phyloP scores from a whole-genome alignment of 192 early-diverging fungal species.

The Rhizophagus clarus region DNA sequence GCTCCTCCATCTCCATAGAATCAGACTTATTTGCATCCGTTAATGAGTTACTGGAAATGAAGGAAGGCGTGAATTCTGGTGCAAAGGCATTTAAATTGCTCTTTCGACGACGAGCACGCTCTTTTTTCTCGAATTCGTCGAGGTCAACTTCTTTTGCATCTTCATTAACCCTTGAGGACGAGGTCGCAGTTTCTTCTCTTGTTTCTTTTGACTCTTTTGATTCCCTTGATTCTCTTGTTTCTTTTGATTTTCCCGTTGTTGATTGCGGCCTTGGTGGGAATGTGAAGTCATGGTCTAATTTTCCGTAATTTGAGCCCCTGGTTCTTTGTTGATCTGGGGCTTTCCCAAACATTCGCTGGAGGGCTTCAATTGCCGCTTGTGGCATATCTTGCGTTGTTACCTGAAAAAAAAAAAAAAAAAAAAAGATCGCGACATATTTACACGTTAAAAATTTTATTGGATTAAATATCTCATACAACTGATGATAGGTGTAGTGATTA shows the following conservation, averaged over 20 bases:
- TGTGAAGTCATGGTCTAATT: slow-evolving; percentile 2
- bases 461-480: too few species aligned
- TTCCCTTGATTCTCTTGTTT: background rate
- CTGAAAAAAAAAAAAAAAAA: background rate
- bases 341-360: slow-evolving; percentile 8
- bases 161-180: background rate
- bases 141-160: background rate
- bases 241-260: background rate
- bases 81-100: slow-evolving; percentile 25
- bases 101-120: slow-evolving; percentile 9
- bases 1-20: background rate
- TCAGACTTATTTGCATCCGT: background rate
- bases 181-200: background rate
- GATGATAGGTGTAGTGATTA: background rate
- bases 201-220: too few species aligned
- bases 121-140: slow-evolving; percentile 21
- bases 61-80: background rate
- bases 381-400: background rate
- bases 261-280: background rate
- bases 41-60: background rate
- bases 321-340: slow-evolving; percentile 4
- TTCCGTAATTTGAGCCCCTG: slow-evolving; percentile 18
- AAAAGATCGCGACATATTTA: background rate
- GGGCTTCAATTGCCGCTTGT: slow-evolving; percentile 9
- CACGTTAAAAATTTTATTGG: too few species aligned